A percentile compares a stretch with the other conserved stretches of the same genome.
Evolutionary conservation across 148 eudicot genomes (phyloP).

Genomic region (Vaccinium corymbosum): DNA sequence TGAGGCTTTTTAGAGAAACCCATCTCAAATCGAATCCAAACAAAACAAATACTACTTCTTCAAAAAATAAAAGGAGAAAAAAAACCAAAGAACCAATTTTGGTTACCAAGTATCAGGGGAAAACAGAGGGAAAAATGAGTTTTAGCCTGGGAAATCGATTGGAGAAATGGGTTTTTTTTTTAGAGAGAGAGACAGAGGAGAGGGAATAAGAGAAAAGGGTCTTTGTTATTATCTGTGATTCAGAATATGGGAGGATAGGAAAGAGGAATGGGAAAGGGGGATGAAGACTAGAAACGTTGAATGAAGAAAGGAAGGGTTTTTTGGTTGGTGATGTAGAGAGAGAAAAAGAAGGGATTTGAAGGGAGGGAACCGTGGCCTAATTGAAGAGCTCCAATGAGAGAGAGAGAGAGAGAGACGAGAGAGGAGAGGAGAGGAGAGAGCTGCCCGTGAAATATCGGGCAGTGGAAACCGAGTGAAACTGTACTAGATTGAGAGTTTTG

Average conservation of each 20-base stretch:
- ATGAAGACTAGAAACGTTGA: slow-evolving; percentile 18
- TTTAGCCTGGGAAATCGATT: background rate
- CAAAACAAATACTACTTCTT: background rate
- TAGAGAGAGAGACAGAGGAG: background rate
- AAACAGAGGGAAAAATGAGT: background rate
- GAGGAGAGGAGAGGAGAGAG: background rate
- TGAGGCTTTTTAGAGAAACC: slow-evolving; percentile 49
- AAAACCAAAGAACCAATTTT: background rate
- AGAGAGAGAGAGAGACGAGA: background rate
- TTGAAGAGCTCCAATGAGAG: background rate
- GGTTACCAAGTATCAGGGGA: background rate
- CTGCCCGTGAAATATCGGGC: slow-evolving; percentile 45
- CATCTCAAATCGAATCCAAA: slow-evolving; percentile 27
- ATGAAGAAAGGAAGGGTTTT: slow-evolving; percentile 7
- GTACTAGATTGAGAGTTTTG: slow-evolving; percentile 20
- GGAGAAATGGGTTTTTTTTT: background rate
- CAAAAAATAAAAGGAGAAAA: background rate
- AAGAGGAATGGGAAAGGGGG: background rate
- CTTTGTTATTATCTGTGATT: background rate
- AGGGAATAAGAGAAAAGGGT: slow-evolving; percentile 26
- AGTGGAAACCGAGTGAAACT: slow-evolving; percentile 25
- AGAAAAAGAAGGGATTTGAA: background rate
- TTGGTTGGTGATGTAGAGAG: slow-evolving; percentile 16
- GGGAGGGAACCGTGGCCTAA: background rate
- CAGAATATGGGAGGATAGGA: background rate